Evolutionary conservation across 495 filamentous ascomycete genomes (phyloP), one percentile per base, ranked within the genome.

Genomic region (Gamarada debralockiae): DNA sequence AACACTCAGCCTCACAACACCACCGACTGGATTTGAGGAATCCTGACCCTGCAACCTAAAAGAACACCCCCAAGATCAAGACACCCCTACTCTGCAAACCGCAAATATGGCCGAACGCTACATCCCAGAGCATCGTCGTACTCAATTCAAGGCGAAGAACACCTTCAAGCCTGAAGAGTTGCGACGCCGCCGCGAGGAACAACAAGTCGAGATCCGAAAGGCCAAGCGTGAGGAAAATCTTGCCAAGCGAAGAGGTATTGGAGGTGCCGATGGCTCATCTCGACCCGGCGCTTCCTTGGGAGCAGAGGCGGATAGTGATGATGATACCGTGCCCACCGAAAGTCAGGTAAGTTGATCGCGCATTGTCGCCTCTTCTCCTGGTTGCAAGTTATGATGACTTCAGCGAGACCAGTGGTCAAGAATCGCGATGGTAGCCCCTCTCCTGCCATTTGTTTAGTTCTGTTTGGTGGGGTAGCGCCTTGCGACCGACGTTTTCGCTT

Each of bases 101-200:
- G 69, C 69, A 68, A 86, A 60, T 77, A 99, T 99, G 95, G 83
- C 92, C 64, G 95, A 99, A 66, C 89, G 92, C 43, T 99, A 96
- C 76, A 99, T 99, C 67, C 95, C 95, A 67, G 95, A 97, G 75
- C 95, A 99, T 81, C 90, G 95, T 66, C 93, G 95, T 65, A 96
- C 86, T 42, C 92, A 96, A 73, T 99, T 93, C 82, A 99, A 99
- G 84, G 95, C 95, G 54, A 95, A 93, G 78, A 89, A 85, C 68
- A 87, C 90, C 66, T 99, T 99, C 81, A 95, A 95, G 80, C 91
- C 91, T 59, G 95, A 99, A 70, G 95, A 99, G 75, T 85, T 99
- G 45, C 90, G 95, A 65, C 90, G 95, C 66, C 95, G 95, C 70
- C 95, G 95, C 69, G 95, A 99, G 67, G 95, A 99, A 70, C 89